These are phyloP conservation scores for Marvania coccoides DNA, from an alignment of 139 green algal genomes.

Conservation along the genomic window DNA sequence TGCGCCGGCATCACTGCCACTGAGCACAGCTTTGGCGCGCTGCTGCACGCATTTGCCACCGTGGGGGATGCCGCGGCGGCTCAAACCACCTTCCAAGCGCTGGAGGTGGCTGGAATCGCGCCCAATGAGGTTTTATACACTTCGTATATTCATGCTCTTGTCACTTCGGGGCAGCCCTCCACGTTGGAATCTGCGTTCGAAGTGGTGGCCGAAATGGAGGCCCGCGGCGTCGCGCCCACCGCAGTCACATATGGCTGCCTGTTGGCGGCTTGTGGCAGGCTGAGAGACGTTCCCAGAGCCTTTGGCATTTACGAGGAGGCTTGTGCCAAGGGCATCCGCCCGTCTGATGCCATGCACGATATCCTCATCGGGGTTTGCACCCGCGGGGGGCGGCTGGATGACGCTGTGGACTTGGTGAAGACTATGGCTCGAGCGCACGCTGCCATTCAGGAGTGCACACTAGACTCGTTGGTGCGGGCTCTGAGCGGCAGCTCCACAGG, in stretches of 20 bases:
- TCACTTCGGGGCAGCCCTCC: not conserved
- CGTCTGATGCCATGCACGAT: constrained; percentile 48
- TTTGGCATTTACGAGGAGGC: constrained; percentile 48
- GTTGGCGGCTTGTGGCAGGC: constrained; percentile 34
- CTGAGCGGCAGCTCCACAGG: constrained; percentile 7
- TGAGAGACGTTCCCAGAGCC: constrained; percentile 25
- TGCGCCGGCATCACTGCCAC: constrained; percentile 19
- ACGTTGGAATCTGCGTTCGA: constrained; percentile 23
- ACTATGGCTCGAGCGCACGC: constrained; percentile 33
- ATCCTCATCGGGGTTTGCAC: constrained; percentile 46
- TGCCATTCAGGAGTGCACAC: constrained; percentile 35
- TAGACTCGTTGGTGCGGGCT: constrained; percentile 46
- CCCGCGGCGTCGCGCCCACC: constrained; percentile 21
- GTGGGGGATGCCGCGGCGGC: constrained; percentile 20
- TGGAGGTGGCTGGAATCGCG: constrained; percentile 4
- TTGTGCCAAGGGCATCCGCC: constrained; percentile 31
- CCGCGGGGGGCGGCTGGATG: constrained; percentile 34
- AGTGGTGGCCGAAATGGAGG: constrained; percentile 35
- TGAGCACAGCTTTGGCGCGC: constrained; percentile 28
- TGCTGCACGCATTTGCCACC: constrained; percentile 48
- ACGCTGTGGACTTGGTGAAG: constrained; percentile 57
- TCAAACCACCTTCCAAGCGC: constrained; percentile 17
- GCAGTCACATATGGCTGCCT: constrained; percentile 57
- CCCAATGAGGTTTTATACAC: constrained; percentile 48
- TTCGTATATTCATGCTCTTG: constrained; percentile 43